A percentile compares a stretch with the other conserved stretches of the same genome.
Evolutionary conservation across 768 basidiomycete species (phyloP).

Genomic region (Tylopilus vinaceipallidus): DNA sequence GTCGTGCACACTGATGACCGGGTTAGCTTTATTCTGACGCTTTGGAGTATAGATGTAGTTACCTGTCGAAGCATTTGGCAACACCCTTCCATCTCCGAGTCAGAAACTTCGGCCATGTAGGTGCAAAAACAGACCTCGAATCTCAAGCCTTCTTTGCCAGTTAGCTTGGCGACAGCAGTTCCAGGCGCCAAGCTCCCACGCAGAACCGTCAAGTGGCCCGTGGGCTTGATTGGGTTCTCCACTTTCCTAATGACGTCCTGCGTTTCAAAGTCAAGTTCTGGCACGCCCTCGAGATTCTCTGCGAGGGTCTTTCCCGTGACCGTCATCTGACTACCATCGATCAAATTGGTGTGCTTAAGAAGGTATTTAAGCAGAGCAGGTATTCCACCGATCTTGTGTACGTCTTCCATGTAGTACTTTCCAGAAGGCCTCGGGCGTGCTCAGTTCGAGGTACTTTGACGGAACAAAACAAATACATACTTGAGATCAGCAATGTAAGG

Average conservation of each 20-base stretch:
- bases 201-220: conserved; percentile 85
- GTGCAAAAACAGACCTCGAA: conserved; percentile 59
- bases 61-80: conserved; percentile 80
- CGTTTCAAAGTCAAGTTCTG: conserved; percentile 63
- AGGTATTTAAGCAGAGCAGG: conserved; percentile 85
- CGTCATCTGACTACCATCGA: conserved; percentile 81
- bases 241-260: conserved; percentile 78
- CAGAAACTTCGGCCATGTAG: background rate
- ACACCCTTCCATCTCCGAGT: conserved; percentile 45
- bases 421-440: conserved; percentile 62
- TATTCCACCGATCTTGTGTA: conserved; percentile 82
- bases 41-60: background rate
- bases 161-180: conserved; percentile 88
- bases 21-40: background rate
- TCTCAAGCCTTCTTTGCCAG: conserved; percentile 84
- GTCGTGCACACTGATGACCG: conserved; percentile 48
- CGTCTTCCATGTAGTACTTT: conserved; percentile 87
- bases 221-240: conserved; percentile 79
- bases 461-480: conserved; percentile 34
- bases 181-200: conserved; percentile 87
- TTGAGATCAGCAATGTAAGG: conserved; percentile 86
- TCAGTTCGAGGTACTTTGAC: conserved; percentile 4
- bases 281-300: conserved; percentile 78
- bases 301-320: conserved; percentile 90
- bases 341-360: conserved; percentile 70